Base-by-base conservation (phyloP, 148 eudicot species). In the Silene latifolia region DNA sequence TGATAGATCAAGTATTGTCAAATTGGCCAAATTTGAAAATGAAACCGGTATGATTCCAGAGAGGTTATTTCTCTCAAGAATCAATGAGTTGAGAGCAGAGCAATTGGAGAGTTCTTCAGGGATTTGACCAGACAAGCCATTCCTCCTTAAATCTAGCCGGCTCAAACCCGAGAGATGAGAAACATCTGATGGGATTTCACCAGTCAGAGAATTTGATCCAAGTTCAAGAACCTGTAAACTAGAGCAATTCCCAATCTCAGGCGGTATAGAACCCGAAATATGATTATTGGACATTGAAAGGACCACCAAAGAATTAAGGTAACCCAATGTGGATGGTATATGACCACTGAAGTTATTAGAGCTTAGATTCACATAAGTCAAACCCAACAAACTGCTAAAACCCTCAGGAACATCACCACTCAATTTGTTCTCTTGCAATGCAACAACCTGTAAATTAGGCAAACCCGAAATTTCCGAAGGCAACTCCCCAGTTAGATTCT, bases 201-300 rank as follows among this genome's bases (percentile, higher is more conserved):
- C 92, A 18, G 71, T 77, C 2, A 95, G 51, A 67, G 74, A 57
- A 77, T 95, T 92, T 0, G 75, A 74, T 29, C 86, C 83, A 39
- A 95, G 87, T 19, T 86, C 86, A 44, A 95, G 79, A 6, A 79
- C 82, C 78, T 77, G 76, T 64, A 95, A 88, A 44, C 62, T 69
- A 4, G 92, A 87, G 81, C 91, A 92, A 77, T 95, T 92, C 27
- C 97, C 89, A 14, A 95, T 71, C 80, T 95, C 94, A 3, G 85
- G 81, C 11, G 93, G 96, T 47, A 88, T 81, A 15, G 73, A 80
- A 42, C 92, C 93, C 13, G 80, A 83, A 54, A 90, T 72, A 13
- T 53, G 71, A 79, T 92, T 95, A 24, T 67, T 12, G 0, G 94
- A 85, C 69, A 95, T 51, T 17, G 92, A 89, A 47, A 90, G 85